Evolutionary conservation across 164 flowering plant species (phyloP), one percentile per base, ranked within the genome.

Genomic region (Annona squamosa): DNA sequence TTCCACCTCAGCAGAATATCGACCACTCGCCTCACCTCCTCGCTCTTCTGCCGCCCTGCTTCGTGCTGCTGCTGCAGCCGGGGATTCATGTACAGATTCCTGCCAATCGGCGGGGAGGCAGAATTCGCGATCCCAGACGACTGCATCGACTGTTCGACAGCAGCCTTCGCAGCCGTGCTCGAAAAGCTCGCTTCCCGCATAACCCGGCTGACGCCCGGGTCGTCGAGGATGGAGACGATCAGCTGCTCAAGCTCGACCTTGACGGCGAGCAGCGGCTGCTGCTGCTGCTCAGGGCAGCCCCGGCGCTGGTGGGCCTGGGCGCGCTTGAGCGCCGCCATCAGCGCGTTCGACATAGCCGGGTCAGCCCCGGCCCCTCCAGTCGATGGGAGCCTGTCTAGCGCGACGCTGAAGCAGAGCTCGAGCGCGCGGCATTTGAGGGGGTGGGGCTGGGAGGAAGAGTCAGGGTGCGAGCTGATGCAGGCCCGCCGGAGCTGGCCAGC

Each of bases 111-210:
- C 17, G 72, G 79, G 3, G 67, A 63, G 26, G 84, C 26, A 2
- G 86, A 63, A 68, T 67, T 81, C 12, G 61, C 68, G 0, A 88
- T 63, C 26, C 46, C 65, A 1, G 84, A 71, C 2, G 85, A 66
- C 78, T 72, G 83, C 70, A 93, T 67, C 1, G 91, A 80, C 73
- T 91, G 97, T 68, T 95, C 99, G 46, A 95, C 87, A 1, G 92
- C 82, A 68, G 96, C 91, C 76, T 95, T 95, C 1, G 93, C 98
- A 1, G 98, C 97, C 0, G 99, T 93, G 74, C 98, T 93, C 0
- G 99, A 93, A 76, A 95, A 95, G 75, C 97, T 87, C 1, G 99
- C 99, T 65, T 95, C 99, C 1, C 97, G 84, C 99, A 95, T 95
- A 4, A 95, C 98, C 65, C 98, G 72, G 79, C 98, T 95, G 0